A percentile compares a stretch with the other conserved stretches of the same genome.
phyloP scores from a whole-genome alignment of 2,329 filamentous ascomycete genomes.

The Aspergillus nomiae region DNA sequence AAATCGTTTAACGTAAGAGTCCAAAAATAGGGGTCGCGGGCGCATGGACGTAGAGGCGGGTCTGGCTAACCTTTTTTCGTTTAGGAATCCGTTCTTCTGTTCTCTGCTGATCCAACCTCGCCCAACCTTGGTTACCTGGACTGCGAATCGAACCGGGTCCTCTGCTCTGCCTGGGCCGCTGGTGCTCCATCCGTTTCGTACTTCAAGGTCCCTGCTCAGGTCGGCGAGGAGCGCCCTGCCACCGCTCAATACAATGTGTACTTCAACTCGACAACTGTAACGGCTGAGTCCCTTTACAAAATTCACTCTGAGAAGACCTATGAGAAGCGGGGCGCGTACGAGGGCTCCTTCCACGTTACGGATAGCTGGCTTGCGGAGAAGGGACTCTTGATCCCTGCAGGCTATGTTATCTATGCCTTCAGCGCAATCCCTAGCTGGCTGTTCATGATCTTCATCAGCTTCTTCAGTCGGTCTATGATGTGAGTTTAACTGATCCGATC shows the following conservation, averaged over 20 bases:
- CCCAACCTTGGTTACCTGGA: conserved; percentile 61
- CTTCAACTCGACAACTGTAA: conserved; percentile 61
- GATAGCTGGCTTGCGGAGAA: conserved; percentile 59
- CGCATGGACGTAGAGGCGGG: conserved; percentile 15
- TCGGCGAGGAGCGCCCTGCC: conserved; percentile 55
- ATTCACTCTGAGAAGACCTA: conserved; percentile 61
- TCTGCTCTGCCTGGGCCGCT: conserved; percentile 64
- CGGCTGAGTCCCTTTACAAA: conserved; percentile 58
- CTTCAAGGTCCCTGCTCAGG: conserved; percentile 58
- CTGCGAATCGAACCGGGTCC: conserved; percentile 60
- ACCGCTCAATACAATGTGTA: conserved; percentile 56
- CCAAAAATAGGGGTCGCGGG: conserved; percentile 7
- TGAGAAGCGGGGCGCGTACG: conserved; percentile 54
- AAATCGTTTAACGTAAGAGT: conserved; percentile 53
- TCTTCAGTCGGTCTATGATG: conserved; percentile 64
- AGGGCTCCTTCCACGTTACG: conserved; percentile 63
- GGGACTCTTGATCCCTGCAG: conserved; percentile 56
- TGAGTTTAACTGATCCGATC: conserved; percentile 39
- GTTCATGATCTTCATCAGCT: conserved; percentile 65
- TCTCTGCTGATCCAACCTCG: conserved; percentile 55
- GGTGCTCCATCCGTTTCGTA: conserved; percentile 60
- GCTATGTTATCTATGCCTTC: conserved; percentile 59
- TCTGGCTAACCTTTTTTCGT: neutral
- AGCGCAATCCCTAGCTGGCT: conserved; percentile 63
- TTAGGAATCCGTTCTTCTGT: conserved; percentile 56